Percentiles rank a stretch among this genome's conserved stretches.
Conservation (phyloP, 495 filamentous ascomycete genomes). For the Hypomontagnella monticulosa region DNA sequence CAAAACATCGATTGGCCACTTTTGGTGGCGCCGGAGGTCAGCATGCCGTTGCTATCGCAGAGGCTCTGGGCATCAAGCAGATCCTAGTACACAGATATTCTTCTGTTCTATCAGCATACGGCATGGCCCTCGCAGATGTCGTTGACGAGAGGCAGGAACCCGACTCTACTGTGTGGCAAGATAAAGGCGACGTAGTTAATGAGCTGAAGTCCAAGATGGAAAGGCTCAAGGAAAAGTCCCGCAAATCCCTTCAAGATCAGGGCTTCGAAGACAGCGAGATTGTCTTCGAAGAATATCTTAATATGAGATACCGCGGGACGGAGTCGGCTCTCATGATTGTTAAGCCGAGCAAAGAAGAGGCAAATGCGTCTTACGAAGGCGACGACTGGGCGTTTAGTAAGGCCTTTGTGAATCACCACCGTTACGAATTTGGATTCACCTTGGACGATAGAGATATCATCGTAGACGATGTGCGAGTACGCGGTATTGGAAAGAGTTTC, state of each 20-base stretch:
- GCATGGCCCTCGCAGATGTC: conserved; percentile 95
- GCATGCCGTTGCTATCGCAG: conserved; percentile 95
- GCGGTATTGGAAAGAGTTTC: conserved; percentile 90
- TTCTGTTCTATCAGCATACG: conserved; percentile 93
- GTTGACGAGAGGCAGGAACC: conserved; percentile 94
- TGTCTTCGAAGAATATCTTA: conserved; percentile 86
- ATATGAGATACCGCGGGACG: conserved; percentile 88
- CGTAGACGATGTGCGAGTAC: conserved; percentile 88
- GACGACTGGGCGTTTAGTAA: conserved; percentile 82
- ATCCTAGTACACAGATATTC: conserved; percentile 93
- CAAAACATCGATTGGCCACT: conserved; percentile 85
- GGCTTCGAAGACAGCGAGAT: conserved; percentile 78
- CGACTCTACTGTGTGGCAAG: conserved; percentile 80
- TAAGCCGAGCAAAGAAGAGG: conserved; percentile 67
- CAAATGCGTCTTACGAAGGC: conserved; percentile 64
- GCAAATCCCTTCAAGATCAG: conserved; percentile 70
- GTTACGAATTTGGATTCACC: conserved; percentile 95
- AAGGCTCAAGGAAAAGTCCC: conserved; percentile 74
- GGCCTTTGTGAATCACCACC: conserved; percentile 86
- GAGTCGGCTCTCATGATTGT: conserved; percentile 90
- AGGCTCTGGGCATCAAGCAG: conserved; percentile 84
- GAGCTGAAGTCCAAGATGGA: conserved; percentile 66
- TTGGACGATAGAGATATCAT: conserved; percentile 89
- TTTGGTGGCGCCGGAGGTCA: conserved; percentile 97
- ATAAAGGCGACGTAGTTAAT: conserved; percentile 61